Evolutionary conservation across 768 basidiomycete genomes (phyloP).

Genomic region (Rhizopogon vulgaris): DNA sequence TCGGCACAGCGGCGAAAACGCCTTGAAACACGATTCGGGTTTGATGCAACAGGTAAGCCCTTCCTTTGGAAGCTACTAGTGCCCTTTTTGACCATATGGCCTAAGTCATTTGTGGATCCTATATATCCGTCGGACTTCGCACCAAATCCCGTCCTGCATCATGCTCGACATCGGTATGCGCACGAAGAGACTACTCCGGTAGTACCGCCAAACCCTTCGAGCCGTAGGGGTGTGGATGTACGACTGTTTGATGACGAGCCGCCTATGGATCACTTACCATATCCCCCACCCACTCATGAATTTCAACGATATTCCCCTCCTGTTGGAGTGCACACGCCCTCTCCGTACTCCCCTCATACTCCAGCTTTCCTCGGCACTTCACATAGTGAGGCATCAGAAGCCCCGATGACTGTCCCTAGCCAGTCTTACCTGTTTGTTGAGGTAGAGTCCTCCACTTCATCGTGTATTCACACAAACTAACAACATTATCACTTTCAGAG

Average conservation of each 20-base stretch:
- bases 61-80: not conserved
- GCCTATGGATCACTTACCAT: constrained; percentile 27
- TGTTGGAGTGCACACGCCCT: constrained; percentile 6
- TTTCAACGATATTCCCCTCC: constrained; percentile 11
- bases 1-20: not conserved
- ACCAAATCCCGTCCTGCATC: constrained; percentile 4
- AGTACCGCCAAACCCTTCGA: not conserved
- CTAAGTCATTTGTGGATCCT: constrained; percentile 4
- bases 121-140: constrained; percentile 4
- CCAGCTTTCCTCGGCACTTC: constrained; percentile 4
- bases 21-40: constrained; percentile 6
- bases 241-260: constrained; percentile 16
- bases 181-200: not conserved
- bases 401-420: constrained; percentile 5
- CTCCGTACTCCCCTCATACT: constrained; percentile 12
- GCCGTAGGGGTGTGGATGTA: not conserved
- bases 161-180: not conserved
- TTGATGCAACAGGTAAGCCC: constrained; percentile 12
- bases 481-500: constrained; percentile 6
- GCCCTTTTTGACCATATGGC: constrained; percentile 2
- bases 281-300: constrained; percentile 19
- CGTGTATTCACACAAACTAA: constrained; percentile 8
- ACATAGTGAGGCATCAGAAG: constrained; percentile 19
- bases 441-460: constrained; percentile 5
- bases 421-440: constrained; percentile 20